A percentile compares a stretch with the other conserved stretches of the same genome.
Evolutionary conservation across 495 filamentous ascomycete genomes (phyloP).

Genomic region (Penicillium malachiteum): DNA sequence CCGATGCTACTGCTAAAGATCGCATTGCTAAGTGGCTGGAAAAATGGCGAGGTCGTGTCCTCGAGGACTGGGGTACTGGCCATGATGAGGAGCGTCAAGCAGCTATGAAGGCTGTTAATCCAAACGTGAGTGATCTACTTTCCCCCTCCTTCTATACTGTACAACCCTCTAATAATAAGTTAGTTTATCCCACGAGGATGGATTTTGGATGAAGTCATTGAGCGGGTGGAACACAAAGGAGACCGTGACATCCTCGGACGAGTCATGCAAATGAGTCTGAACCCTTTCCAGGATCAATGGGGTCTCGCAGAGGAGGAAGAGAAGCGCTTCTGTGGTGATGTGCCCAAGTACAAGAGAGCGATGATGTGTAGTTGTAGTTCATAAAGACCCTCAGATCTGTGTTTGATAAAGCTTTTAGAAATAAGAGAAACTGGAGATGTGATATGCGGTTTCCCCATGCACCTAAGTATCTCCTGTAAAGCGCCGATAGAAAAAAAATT

Average conservation of each 20-base stretch:
- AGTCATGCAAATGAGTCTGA: slow-evolving; percentile 74
- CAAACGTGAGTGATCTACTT: slow-evolving; percentile 52
- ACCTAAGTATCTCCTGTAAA: slow-evolving; percentile 25
- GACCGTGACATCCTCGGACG: slow-evolving; percentile 74
- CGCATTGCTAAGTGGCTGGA: slow-evolving; percentile 74
- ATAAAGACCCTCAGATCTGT: slow-evolving; percentile 14
- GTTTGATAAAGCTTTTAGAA: not conserved
- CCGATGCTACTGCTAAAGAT: slow-evolving; percentile 57
- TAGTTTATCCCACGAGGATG: slow-evolving; percentile 81
- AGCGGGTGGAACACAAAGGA: slow-evolving; percentile 77
- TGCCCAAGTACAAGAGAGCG: slow-evolving; percentile 70
- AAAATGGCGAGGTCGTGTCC: slow-evolving; percentile 63
- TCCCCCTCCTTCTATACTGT: not conserved
- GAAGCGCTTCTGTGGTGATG: slow-evolving; percentile 81
- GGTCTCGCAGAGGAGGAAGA: slow-evolving; percentile 67
- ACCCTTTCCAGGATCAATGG: slow-evolving; percentile 86
- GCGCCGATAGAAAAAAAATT: slow-evolving; percentile 18
- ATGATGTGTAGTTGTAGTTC: slow-evolving; percentile 89
- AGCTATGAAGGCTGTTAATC: slow-evolving; percentile 83
- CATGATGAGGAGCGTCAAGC: slow-evolving; percentile 60
- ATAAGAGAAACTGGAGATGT: slow-evolving; percentile 6
- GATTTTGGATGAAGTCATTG: slow-evolving; percentile 92
- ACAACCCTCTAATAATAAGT: not conserved
- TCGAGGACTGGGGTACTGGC: slow-evolving; percentile 66
- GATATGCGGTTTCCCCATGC: slow-evolving; percentile 23